phyloP scores from a whole-genome alignment of 1,284 basidiomycete genomes.

The Rhodotorula glutinis region DNA sequence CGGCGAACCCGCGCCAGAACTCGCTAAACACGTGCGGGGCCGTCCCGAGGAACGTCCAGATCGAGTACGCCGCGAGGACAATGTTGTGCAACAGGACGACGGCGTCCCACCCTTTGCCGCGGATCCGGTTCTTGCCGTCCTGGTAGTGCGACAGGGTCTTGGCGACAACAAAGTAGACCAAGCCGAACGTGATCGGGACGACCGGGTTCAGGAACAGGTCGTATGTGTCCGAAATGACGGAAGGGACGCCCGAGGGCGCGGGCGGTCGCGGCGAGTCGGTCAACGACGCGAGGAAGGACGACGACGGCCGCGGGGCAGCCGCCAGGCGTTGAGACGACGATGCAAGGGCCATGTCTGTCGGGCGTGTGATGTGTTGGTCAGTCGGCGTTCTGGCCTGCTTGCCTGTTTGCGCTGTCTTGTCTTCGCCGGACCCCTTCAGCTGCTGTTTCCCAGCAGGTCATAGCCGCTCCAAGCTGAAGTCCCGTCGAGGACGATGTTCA shows the following conservation, averaged over 20 bases:
- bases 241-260: constrained; percentile 22
- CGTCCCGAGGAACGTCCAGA: constrained; percentile 41
- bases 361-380: neutral
- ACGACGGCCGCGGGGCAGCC: constrained; percentile 9
- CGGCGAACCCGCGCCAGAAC: constrained; percentile 22
- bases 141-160: constrained; percentile 31
- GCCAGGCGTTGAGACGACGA: neutral
- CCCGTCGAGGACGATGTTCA: too few relatives aligned
- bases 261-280: constrained; percentile 16
- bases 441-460: too few relatives aligned
- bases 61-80: constrained; percentile 44
- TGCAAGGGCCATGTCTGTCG: neutral
- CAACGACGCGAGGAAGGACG: constrained; percentile 16
- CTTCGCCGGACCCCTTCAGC: too few relatives aligned
- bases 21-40: constrained; percentile 33
- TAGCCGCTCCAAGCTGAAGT: too few relatives aligned
- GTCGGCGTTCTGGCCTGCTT: neutral
- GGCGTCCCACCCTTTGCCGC: constrained; percentile 37
- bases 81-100: constrained; percentile 47
- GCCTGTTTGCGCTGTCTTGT: too few relatives aligned
- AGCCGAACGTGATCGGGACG: constrained; percentile 28
- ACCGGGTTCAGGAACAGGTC: constrained; percentile 22
- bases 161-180: constrained; percentile 33
- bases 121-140: constrained; percentile 43
- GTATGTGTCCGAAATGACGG: constrained; percentile 2